phyloP scores from a whole-genome alignment of 768 basidiomycete species.

The Serendipita sp. region DNA sequence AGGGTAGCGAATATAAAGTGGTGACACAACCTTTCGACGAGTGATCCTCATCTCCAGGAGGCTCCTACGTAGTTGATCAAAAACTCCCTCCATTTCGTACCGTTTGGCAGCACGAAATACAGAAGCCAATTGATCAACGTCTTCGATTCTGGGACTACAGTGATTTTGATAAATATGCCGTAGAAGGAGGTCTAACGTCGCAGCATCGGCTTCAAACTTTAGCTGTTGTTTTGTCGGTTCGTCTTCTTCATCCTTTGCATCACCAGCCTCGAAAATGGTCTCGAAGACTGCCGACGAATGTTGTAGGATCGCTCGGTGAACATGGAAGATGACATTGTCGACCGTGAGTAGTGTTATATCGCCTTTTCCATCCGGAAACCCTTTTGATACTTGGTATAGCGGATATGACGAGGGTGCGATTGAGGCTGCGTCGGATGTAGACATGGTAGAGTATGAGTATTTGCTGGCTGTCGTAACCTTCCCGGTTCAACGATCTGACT shows the following conservation, averaged over 20 bases:
- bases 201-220: background rate
- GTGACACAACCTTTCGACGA: background rate
- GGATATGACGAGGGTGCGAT: too few species aligned
- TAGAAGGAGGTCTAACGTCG: background rate
- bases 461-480: too few species aligned
- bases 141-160: background rate
- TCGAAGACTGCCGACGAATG: background rate
- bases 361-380: background rate
- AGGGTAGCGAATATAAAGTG: background rate
- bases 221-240: background rate
- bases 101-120: background rate
- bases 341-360: background rate
- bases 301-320: background rate
- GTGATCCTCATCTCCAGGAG: background rate
- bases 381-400: background rate
- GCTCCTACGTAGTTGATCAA: background rate
- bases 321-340: background rate
- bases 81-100: conserved; percentile 1
- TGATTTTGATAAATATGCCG: background rate
- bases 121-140: background rate
- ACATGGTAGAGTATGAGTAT: too few species aligned
- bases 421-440: too few species aligned
- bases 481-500: too few species aligned
- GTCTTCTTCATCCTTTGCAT: background rate
- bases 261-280: background rate